Conservation (phyloP, 352 stramenopile species). For the Phytopythium montanum region DNA sequence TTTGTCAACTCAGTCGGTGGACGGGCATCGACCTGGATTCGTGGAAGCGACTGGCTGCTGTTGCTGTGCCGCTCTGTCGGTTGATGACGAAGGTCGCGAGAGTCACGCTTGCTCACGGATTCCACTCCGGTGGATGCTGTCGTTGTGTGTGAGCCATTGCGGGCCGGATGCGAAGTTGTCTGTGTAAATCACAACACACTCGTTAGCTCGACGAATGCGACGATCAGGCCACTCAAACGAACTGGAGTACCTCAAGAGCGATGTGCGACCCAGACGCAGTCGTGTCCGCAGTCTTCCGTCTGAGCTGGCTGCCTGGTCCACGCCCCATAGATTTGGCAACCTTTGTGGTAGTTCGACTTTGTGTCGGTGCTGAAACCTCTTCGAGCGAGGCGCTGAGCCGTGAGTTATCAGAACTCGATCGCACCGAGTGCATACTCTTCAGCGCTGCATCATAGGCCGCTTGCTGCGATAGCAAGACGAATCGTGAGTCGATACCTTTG, state of each 20-base stretch:
- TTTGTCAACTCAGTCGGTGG: not conserved
- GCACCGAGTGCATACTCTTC: conserved; percentile 8
- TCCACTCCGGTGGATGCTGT: not conserved
- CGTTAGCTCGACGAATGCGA: not conserved
- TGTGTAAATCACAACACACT: not conserved
- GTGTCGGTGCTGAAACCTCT: not conserved
- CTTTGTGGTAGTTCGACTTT: not conserved
- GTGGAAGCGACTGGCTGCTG: not conserved
- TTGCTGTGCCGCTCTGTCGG: not conserved
- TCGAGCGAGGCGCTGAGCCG: conserved; percentile 8
- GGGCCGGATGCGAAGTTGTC: not conserved
- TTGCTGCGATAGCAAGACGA: not conserved
- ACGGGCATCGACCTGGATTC: not conserved
- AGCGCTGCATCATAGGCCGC: conserved; percentile 14
- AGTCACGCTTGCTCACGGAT: not conserved
- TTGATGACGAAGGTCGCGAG: not conserved
- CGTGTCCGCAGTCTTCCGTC: not conserved
- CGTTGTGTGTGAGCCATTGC: not conserved
- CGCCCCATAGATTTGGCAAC: not conserved
- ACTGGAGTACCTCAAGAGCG: not conserved
- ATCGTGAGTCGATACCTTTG: not conserved
- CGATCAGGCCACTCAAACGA: not conserved
- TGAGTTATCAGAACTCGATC: not conserved
- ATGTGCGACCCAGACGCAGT: not conserved
- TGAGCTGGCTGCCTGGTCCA: not conserved